Conservation (phyloP, 23 red algal genomes). For the Pyropia haitanensis region DNA sequence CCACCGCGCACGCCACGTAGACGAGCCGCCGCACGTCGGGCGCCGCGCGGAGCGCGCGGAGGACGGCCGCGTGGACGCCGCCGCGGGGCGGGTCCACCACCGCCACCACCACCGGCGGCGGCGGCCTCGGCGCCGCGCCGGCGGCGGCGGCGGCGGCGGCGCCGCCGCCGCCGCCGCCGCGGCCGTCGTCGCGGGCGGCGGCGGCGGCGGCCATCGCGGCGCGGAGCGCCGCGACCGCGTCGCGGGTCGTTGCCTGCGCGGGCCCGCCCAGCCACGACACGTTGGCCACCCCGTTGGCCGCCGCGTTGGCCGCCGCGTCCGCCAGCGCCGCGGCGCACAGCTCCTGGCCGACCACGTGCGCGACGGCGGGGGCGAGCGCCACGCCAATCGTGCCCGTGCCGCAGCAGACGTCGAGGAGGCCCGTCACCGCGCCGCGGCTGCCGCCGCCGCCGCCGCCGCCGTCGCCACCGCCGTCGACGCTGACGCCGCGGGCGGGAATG, state of each 20-base stretch:
- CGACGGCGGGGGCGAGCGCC: conserved; percentile 48
- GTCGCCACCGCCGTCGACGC: too few species aligned
- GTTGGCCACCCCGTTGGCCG: conserved; percentile 51
- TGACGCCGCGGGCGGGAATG: too few species aligned
- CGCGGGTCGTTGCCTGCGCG: conserved; percentile 43
- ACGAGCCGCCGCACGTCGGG: conserved; percentile 41
- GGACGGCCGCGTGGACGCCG: conserved; percentile 57
- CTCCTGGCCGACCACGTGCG: conserved; percentile 75
- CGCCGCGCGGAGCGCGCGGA: conserved; percentile 47
- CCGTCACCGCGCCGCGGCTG: too few species aligned
- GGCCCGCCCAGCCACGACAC: conserved; percentile 50
- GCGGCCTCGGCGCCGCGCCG: background rate
- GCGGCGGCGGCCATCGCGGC: background rate
- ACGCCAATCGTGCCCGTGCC: conserved; percentile 80
- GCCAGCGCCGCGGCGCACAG: conserved; percentile 59
- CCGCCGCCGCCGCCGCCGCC: background rate
- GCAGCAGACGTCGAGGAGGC: conserved; percentile 80
- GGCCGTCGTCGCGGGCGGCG: background rate
- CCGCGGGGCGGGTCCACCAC: conserved; percentile 72
- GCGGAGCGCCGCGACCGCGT: conserved; percentile 19
- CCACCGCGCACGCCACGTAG: conserved; percentile 71
- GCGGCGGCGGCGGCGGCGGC: conserved; percentile 38
- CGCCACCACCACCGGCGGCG: conserved; percentile 39
- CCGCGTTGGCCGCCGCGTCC: conserved; percentile 57
- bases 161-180: conserved; percentile 15